Base-by-base conservation (phyloP, 2,329 filamentous ascomycete species). In the Claviceps sp. region DNA sequence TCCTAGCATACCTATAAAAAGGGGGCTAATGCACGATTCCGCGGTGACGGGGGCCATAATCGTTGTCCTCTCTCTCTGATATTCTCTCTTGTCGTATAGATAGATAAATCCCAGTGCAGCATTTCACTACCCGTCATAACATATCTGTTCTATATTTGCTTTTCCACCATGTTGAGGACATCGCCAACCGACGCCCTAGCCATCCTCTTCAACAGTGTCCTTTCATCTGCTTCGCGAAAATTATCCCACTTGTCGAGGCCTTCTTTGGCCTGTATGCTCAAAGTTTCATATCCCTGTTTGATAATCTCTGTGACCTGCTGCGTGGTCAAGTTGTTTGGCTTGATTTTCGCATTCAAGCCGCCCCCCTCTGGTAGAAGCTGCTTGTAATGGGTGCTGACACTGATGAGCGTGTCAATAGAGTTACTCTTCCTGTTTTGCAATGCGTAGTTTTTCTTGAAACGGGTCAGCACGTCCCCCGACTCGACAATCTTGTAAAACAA, bases 401-500 rank as follows among this genome's bases (percentile, higher is more conserved):
- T 86, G 52, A 95, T 82, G 34, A 96, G 75, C 1, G 87, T 94
- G 47, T 88, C 84, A 61, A 96, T 93, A 3, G 87, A 87, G 68
- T 77, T 86, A 45, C 77, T 79, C 22, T 74, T 68, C 45, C 79
- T 68, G 54, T 75, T 78, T 2, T 69, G 71, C 16, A 85, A 68
- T 4, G 71, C 69, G 66, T 93, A 97, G 9, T 79, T 83, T 55
- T 89, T 81, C 42, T 88, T 81, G 69, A 97, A 95, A 62, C 87
- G 88, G 36, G 77, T 71, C 22, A 97, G 76, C 13, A 88, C 78
- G 47, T 95, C 88, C 11, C 90, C 88, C 2, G 85, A 86, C 68
- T 98, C 93, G 26, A 97, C 89, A 2, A 97, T 79, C 69, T 98
- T 98, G 78, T 98, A 98, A 70, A 98, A 97, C 0, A 98, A 75